These are phyloP conservation scores for Silene latifolia DNA, from an alignment of 148 eudicot genomes.

Conservation along the genomic window DNA sequence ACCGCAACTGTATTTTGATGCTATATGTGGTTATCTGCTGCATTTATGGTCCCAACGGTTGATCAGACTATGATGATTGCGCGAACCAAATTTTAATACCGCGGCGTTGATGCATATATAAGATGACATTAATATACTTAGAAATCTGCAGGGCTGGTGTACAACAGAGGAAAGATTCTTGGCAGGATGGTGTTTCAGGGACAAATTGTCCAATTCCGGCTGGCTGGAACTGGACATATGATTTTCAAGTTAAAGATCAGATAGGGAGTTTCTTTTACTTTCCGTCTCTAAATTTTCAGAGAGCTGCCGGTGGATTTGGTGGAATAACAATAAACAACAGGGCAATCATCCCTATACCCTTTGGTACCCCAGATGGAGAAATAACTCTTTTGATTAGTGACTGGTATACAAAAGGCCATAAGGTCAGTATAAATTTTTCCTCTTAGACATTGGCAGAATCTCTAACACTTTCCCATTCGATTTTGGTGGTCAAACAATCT, in stretches of 20 bases:
- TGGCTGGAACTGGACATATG: slow-evolving; percentile 99
- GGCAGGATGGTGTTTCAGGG: slow-evolving; percentile 98
- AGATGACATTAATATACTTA: slow-evolving; percentile 25
- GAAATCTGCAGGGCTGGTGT: slow-evolving; percentile 78
- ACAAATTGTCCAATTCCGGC: slow-evolving; percentile 96
- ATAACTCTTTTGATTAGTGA: slow-evolving; percentile 84
- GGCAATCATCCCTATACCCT: slow-evolving; percentile 80
- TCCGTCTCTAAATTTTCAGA: slow-evolving; percentile 84
- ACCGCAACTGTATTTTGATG: too few relatives aligned
- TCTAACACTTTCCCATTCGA: neutral
- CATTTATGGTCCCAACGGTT: too few relatives aligned
- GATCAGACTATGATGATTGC: too few relatives aligned
- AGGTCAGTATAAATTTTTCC: slow-evolving; percentile 46
- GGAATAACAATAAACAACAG: slow-evolving; percentile 89
- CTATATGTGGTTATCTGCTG: too few relatives aligned
- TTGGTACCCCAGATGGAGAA: slow-evolving; percentile 89
- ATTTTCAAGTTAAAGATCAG: slow-evolving; percentile 97
- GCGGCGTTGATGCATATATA: neutral
- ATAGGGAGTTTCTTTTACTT: slow-evolving; percentile 98
- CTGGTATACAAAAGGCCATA: slow-evolving; percentile 86
- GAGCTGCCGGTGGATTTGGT: slow-evolving; percentile 94
- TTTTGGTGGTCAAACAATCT: too few relatives aligned
- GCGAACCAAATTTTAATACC: too few relatives aligned
- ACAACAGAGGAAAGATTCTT: slow-evolving; percentile 81
- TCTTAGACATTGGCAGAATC: slow-evolving; percentile 15